Conservation (phyloP, 805 yeast genomes). For the Myxozyma kluyveri region DNA sequence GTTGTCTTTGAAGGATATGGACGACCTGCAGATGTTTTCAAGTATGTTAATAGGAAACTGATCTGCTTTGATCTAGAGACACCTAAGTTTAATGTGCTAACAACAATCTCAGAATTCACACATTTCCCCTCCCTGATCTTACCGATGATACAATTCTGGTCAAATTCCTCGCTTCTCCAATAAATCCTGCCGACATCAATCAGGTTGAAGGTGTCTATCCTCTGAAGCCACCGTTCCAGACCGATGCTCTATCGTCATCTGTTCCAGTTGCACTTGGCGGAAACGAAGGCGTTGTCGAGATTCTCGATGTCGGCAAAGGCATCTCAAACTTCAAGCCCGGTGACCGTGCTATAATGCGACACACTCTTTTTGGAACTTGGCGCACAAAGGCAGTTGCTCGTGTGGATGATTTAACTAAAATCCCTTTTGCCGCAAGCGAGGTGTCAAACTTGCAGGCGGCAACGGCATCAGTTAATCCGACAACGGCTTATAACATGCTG, state of each 20-base stretch:
- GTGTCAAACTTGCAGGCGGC: constrained; percentile 55
- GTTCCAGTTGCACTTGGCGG: constrained; percentile 82
- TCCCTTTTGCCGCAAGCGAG: constrained; percentile 49
- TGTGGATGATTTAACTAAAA: constrained; percentile 52
- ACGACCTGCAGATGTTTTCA: constrained; percentile 42
- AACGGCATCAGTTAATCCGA: constrained; percentile 86
- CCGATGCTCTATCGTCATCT: constrained; percentile 48
- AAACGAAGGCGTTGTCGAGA: constrained; percentile 87
- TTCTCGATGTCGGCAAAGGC: constrained; percentile 64
- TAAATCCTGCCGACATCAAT: constrained; percentile 86
- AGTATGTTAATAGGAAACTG: constrained; percentile 13
- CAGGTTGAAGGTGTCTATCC: constrained; percentile 88
- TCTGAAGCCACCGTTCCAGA: constrained; percentile 60
- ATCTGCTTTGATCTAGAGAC: not conserved
- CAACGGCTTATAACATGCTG: constrained; percentile 87
- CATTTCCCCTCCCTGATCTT: constrained; percentile 39
- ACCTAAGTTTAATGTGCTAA: not conserved
- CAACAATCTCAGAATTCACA: constrained; percentile 35
- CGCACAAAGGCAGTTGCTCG: constrained; percentile 65
- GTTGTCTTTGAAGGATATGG: constrained; percentile 69
- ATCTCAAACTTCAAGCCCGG: constrained; percentile 55
- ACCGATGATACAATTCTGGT: constrained; percentile 49
- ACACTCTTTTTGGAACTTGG: constrained; percentile 91
- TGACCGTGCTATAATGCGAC: constrained; percentile 83
- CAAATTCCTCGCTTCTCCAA: constrained; percentile 72